Base-by-base conservation (phyloP, 2,329 filamentous ascomycete genomes). In the Fusarium hostae region DNA sequence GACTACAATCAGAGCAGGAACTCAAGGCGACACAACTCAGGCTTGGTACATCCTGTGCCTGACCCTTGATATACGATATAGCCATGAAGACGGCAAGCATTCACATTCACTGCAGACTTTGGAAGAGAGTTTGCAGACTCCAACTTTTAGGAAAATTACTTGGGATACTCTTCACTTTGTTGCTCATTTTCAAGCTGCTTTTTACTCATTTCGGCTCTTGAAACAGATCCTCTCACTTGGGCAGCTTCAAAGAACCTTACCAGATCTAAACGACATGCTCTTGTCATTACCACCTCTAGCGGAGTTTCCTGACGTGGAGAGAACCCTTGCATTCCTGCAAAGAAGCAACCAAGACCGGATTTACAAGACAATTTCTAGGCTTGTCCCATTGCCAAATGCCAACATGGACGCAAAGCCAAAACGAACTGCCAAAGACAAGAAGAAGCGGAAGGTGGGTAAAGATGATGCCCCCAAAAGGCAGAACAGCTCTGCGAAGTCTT, bases 161-260 rank as follows among this genome's bases (percentile, higher is more conserved):
- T 93, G 91, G 91, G 82, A 86, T 13, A 81, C 86, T 22, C 79
- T 92, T 45, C 91, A 94, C 73, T 83, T 91, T 51, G 78, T 85
- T 12, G 89, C 90, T 1, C 88, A 91, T 69, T 78, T 89, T 0
- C 88, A 91, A 59, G 88, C 87, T 8, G 83, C 85, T 1, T 79
- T 89, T 9, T 92, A 92, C 75, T 92, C 90, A 1, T 76, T 92
- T 2, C 84, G 89, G n/a, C 76, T 83, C 28, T 61, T 89, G 7
- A 68, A 86, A 5, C 81, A 81, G 28, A 75, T 82, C 12, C 56
- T 83, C 4, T 68, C 72, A 2, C 50, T 77, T 22, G 59, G 57
- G 9, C 30, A 63, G 4, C 30, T 62, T 7, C 51, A 59, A 32
- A 43, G 54, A 10, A 35, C 37, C 18, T 52, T 64, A 28, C 63